Evolutionary conservation across 768 basidiomycete species (phyloP).

Genomic region (Russula olivacea): DNA sequence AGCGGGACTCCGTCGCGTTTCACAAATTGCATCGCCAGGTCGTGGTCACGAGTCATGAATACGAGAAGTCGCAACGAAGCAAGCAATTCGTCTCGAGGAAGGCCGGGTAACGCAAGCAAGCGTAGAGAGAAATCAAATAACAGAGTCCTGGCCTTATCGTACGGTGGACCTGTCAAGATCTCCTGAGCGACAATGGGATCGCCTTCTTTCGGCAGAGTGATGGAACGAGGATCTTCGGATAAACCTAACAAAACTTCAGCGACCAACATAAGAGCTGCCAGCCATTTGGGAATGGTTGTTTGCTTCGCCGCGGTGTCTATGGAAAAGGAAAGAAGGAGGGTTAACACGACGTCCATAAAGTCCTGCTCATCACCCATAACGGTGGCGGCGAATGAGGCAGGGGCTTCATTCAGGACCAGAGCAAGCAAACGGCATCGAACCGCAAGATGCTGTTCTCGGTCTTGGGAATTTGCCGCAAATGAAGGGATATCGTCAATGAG

Average conservation of each 20-base stretch:
- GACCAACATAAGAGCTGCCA: slow-evolving; percentile 78
- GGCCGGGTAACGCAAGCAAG: slow-evolving; percentile 55
- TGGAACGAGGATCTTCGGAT: slow-evolving; percentile 62
- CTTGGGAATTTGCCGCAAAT: slow-evolving; percentile 59
- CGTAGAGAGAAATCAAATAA: slow-evolving; percentile 75
- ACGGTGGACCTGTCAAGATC: slow-evolving; percentile 54
- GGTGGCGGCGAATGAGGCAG: slow-evolving; percentile 46
- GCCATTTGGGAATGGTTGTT: slow-evolving; percentile 70
- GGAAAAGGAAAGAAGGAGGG: slow-evolving; percentile 55
- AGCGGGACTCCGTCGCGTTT: slow-evolving; percentile 54
- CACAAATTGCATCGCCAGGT: slow-evolving; percentile 60
- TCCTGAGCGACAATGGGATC: slow-evolving; percentile 51
- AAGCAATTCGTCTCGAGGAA: slow-evolving; percentile 77
- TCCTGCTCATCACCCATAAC: slow-evolving; percentile 44
- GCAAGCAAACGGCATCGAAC: slow-evolving; percentile 84
- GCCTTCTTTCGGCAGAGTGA: slow-evolving; percentile 63
- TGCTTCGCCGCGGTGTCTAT: slow-evolving; percentile 47
- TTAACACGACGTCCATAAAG: slow-evolving; percentile 64
- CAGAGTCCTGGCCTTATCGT: slow-evolving; percentile 52
- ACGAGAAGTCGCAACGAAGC: slow-evolving; percentile 80
- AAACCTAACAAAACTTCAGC: slow-evolving; percentile 76
- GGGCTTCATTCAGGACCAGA: slow-evolving; percentile 70
- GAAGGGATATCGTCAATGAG: slow-evolving; percentile 73
- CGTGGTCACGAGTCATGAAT: slow-evolving; percentile 70
- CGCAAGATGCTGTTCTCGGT: slow-evolving; percentile 71